phyloP scores from a whole-genome alignment of 495 filamentous ascomycete genomes.

The Diplogelasinospora grovesii region DNA sequence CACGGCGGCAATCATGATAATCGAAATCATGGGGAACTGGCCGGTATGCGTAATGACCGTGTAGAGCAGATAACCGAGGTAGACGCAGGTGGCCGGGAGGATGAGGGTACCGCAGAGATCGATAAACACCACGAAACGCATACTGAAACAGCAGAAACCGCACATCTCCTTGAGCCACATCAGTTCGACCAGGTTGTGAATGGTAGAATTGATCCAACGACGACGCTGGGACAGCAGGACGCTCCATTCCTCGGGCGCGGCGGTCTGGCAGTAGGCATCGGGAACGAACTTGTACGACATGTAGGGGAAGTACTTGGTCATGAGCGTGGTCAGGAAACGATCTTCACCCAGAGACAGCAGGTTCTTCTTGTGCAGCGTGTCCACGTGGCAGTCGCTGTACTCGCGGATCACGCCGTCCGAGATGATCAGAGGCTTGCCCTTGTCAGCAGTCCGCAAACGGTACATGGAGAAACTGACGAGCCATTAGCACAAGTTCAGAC shows the following conservation, averaged over 20 bases:
- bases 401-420: slow-evolving; percentile 78
- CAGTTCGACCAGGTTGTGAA: slow-evolving; percentile 90
- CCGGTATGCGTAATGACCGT: slow-evolving; percentile 61
- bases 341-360: slow-evolving; percentile 91
- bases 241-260: slow-evolving; percentile 87
- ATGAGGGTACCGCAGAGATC: slow-evolving; percentile 93
- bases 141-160: slow-evolving; percentile 98
- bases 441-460: slow-evolving; percentile 85
- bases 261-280: slow-evolving; percentile 85
- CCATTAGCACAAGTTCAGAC: slow-evolving; percentile 23
- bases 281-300: slow-evolving; percentile 97
- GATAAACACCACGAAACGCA: slow-evolving; percentile 95
- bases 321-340: slow-evolving; percentile 92
- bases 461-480: slow-evolving; percentile 91
- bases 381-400: slow-evolving; percentile 80
- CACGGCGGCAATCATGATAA: slow-evolving; percentile 80
- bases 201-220: slow-evolving; percentile 97
- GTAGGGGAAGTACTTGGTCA: slow-evolving; percentile 92
- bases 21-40: slow-evolving; percentile 77
- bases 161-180: slow-evolving; percentile 85
- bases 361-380: slow-evolving; percentile 99
- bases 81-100: slow-evolving; percentile 83
- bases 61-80: slow-evolving; percentile 88
- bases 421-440: slow-evolving; percentile 86
- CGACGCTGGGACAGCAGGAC: slow-evolving; percentile 91